A percentile compares a stretch with the other conserved stretches of the same genome.
Evolutionary conservation across 306 rosid species (phyloP).

Genomic region (Castanea crenata): DNA sequence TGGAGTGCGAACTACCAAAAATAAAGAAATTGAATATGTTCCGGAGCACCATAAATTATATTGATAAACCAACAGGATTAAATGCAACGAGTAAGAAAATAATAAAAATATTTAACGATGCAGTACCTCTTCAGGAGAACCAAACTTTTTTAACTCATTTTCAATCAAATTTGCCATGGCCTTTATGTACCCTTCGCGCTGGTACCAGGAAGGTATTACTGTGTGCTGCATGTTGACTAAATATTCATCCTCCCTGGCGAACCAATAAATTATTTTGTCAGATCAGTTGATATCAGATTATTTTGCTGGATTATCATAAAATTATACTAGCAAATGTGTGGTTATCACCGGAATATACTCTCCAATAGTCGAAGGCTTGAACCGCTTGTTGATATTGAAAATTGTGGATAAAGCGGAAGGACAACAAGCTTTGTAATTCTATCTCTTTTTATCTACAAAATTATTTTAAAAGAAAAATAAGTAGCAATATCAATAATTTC

Average conservation of each 20-base stretch:
- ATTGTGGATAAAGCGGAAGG: conserved; percentile 98
- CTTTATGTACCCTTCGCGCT: conserved; percentile 93
- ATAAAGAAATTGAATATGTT: background rate
- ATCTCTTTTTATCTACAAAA: conserved; percentile 78
- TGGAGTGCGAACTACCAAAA: background rate
- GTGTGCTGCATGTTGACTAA: conserved; percentile 98
- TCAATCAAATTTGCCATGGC: conserved; percentile 95
- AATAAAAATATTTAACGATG: conserved; percentile 17
- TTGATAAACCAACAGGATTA: background rate
- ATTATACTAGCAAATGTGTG: background rate
- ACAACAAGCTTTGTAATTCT: conserved; percentile 93
- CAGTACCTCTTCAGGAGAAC: conserved; percentile 58
- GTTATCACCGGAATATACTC: conserved; percentile 83
- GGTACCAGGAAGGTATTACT: conserved; percentile 97
- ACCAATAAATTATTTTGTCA: conserved; percentile 21
- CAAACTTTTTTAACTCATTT: conserved; percentile 65
- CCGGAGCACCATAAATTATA: background rate
- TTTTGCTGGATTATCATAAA: conserved; percentile 1
- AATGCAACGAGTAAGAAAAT: background rate
- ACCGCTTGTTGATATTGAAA: conserved; percentile 97
- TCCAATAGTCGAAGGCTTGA: conserved; percentile 96
- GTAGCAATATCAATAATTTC: conserved; percentile 22
- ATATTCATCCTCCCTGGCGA: conserved; percentile 86
- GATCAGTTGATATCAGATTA: conserved; percentile 20
- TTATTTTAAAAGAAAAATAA: conserved; percentile 20